phyloP scores from a whole-genome alignment of 2,329 filamentous ascomycete species.

The Pestalotiopsis sp. region DNA sequence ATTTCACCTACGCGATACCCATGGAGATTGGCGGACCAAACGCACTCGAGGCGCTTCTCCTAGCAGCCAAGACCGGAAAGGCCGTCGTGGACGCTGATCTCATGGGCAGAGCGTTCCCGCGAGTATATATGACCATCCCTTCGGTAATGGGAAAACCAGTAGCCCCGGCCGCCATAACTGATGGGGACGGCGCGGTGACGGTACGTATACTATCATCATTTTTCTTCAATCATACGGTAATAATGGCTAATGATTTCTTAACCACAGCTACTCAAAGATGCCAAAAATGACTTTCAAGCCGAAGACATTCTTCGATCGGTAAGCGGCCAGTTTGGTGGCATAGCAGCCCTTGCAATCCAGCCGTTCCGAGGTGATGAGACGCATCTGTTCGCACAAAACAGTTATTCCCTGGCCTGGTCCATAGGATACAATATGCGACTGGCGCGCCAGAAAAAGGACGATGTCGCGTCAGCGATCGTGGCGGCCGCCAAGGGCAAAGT shows the following conservation, averaged over 20 bases:
- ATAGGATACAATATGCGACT: neutral
- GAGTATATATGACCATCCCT: neutral
- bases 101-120: neutral
- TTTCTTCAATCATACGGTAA: too few species aligned
- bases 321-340: neutral
- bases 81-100: neutral
- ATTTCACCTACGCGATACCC: neutral
- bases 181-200: neutral
- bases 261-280: neutral
- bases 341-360: neutral
- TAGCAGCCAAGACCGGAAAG: neutral
- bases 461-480: neutral
- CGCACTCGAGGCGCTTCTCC: neutral
- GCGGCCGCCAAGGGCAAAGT: neutral
- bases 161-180: neutral
- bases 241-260: too few species aligned
- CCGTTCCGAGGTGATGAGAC: neutral
- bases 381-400: neutral
- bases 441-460: neutral
- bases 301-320: neutral
- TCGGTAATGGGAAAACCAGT: neutral
- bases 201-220: neutral
- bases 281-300: neutral
- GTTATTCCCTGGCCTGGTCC: neutral
- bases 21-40: conserved; percentile 5